A percentile compares a stretch with the other conserved stretches of the same genome.
These are phyloP conservation scores for Coemansia sp. DNA, from an alignment of 192 early-diverging fungal species.

Conservation along the genomic window DNA sequence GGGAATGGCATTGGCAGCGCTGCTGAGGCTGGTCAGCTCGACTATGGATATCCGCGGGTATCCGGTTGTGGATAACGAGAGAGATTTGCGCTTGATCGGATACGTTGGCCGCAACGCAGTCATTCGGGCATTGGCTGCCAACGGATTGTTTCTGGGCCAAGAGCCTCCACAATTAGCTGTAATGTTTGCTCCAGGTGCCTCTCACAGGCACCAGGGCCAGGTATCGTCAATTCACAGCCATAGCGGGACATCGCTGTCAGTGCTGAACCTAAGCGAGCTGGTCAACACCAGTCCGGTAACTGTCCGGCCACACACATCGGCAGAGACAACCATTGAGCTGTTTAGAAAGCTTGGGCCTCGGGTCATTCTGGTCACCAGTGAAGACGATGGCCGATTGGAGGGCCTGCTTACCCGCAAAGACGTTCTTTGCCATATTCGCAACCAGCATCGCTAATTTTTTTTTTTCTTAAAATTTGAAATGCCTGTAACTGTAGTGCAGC, in stretches of 20 bases:
- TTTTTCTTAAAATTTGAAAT: not conserved
- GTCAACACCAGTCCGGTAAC: constrained; percentile 65
- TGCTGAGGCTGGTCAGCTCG: too few species aligned
- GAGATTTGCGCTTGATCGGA: constrained; percentile 59
- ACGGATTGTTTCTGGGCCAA: not conserved
- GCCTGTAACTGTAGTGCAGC: constrained; percentile 14
- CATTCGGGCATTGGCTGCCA: constrained; percentile 4
- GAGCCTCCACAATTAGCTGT: not conserved
- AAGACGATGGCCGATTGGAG: constrained; percentile 58
- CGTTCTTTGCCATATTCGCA: constrained; percentile 49
- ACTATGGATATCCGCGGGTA: constrained; percentile 58
- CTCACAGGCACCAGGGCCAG: too few species aligned
- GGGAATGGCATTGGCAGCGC: constrained; percentile 34
- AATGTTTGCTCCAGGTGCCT: not conserved
- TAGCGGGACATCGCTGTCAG: not conserved
- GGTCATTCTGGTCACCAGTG: constrained; percentile 65
- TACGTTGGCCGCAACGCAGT: constrained; percentile 62
- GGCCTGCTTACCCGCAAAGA: constrained; percentile 79
- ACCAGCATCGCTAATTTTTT: constrained; percentile 3
- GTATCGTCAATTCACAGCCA: not conserved
- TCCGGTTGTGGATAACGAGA: constrained; percentile 67
- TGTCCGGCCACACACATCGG: constrained; percentile 63
- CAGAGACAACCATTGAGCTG: constrained; percentile 76
- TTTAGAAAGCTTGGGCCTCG: constrained; percentile 83
- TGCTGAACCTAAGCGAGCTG: constrained; percentile 17